Evolutionary conservation across 345 rosid species (phyloP), one percentile per base, ranked within the genome.

Genomic region (Gossypium raimondii): DNA sequence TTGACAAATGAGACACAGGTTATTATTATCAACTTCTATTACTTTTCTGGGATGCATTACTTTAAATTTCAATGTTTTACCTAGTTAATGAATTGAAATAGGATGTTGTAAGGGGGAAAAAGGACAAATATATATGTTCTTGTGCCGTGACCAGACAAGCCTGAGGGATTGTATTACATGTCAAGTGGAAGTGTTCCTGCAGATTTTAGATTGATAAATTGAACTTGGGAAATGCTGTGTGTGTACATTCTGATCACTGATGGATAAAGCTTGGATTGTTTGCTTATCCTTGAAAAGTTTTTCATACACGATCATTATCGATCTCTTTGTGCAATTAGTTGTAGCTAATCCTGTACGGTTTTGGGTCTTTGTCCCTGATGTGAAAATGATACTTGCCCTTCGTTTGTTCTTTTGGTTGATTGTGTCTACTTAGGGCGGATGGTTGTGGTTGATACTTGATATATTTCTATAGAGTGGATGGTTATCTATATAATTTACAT

Each of bases 1-100:
- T 78, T 93, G 85, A 75, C 77, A 58, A 48, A 82, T 67, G 91
- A 91, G 60, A 82, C 81, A 77, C 97, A 95, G 99, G 99, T 95
- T 51, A 76, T 82, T 66, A 34, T 76, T 73, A 72, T 72, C 67
- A 69, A 69, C 60, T 51, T 51, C 25, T 29, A 9, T 4, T 11
- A 10, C 16, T 69, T 38, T 51, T 51, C 45, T 51, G 44, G n/a
- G 38, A 25, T 27, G 25, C 13, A 38, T 69, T 51, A 51, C 25
- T 9, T 69, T 25, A 69, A 50, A 69, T 52, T 69, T 69, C 60
- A 51, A 17, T 51, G 47, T 51, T 51, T 52, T 51, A 10, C 17
- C 45, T 27, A 2, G 5, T 69, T 29, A 45, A 51, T 29, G 45
- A 12, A 27, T 69, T 17, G 59, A 48, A 67, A 48, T 47, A 66